Base-by-base conservation (phyloP, 805 yeast genomes). In the Candida qinlingensis region DNA sequence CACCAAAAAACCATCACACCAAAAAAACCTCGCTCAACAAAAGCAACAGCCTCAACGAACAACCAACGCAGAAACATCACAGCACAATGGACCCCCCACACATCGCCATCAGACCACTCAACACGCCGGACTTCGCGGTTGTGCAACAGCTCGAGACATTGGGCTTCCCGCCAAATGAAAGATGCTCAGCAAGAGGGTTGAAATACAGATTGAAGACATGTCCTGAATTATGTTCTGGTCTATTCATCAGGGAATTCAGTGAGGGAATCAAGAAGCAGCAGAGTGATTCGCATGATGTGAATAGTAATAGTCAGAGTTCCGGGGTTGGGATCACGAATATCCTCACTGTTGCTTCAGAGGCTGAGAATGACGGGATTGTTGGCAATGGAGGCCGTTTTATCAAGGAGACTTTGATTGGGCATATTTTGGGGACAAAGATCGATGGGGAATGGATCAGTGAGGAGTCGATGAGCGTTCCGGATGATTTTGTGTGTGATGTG, bases 181-280 rank as follows among this genome's bases (percentile, higher is more conserved):
- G 95, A 49, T 83, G 87, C 40, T 64, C 87, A 10, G 61, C 60
- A n/a, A 88, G 81, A 44, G 82, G 77, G 54, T 66, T 81, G 47
- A 70, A 68, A 54, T 92, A 87, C 70, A 76, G 97, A 57, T 73
- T 92, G 54, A 75, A 75, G 1, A 80, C 72, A 4, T 91, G 97
- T 64, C 98, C 98, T 8, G 99, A 92, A 65, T 76, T 92, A 49
- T 81, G 94, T 55, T 80, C 91, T 6, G 98, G 98, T 3, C 73
- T 94, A 48, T 94, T 92, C 61, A 73, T 89, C 45, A 75, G 96
- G 61, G 80, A 80, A 48, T 85, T 85, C 66, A 54, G 31, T 55
- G 57, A 55, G 43, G 37, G 68, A 62, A 11, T 47, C 44, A 9
- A 63, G 58, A n/a, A 55, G 46, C n/a, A 51, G 19, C 19, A 19